Base-by-base conservation (phyloP, 306 rosid genomes). In the Citrullus amarus region DNA sequence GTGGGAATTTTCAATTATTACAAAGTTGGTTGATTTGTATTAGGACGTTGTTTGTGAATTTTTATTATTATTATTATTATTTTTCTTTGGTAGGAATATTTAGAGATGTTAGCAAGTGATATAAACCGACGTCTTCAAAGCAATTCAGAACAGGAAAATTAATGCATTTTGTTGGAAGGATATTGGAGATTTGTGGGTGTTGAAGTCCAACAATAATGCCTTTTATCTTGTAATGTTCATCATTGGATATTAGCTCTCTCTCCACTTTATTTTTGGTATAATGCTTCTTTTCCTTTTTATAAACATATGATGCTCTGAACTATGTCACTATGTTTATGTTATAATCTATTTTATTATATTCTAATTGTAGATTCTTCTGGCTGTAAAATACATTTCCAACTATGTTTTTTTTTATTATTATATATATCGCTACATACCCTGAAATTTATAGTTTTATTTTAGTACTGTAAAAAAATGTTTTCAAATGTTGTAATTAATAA, bases 61-160 rank as follows among this genome's bases (percentile, higher is more conserved):
- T 6, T 41, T 41, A 22, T 22, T 22, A 22, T 22, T 22, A 22
- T 41, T 6, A 3, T 41, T 6, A 36, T 36, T 36, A 0, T 36
- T 36, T 3, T 36, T 36, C 1, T 8, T 43, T 43, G 83, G 79
- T 86, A 96, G 99, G 99, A 96, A 83, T 96, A 96, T 72, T 8
- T 86, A 46, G 96, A 89, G 78, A 83, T 90, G 20, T 87, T 96
- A 81, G 83, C 86, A 54, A 70, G 51, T 30, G 98, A 92, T 82
- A 61, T 88, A 22, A 83, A 72, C 41, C 74, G 62, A 81, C 87
- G 90, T 76, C 68, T 85, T 32, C 70, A 82, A 79, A 87, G 84
- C 48, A 82, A 81, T 32, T 78, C 88, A 9, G 81, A 81, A 75
- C 77, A 54, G 83, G 91, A 82, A 78, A 80, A 79, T 79, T 38